Conservation (phyloP, 805 yeast species). For the Metschnikowia koreensis region DNA sequence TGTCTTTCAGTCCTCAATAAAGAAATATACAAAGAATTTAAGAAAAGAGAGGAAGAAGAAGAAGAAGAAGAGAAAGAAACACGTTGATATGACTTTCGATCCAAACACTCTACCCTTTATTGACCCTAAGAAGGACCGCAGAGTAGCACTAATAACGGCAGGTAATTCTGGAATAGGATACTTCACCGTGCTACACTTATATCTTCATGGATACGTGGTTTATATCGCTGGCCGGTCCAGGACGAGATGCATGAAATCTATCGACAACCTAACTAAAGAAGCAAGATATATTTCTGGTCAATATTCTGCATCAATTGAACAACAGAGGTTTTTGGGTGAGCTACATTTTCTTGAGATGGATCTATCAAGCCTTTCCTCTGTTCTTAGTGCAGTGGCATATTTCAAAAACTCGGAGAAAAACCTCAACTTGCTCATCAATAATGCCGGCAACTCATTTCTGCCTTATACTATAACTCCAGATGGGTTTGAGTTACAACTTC, state of each 20-base stretch:
- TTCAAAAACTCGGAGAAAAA: slow-evolving; percentile 47
- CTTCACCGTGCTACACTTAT: slow-evolving; percentile 70
- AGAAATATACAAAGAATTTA: neutral
- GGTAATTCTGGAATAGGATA: slow-evolving; percentile 83
- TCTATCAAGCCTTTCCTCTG: slow-evolving; percentile 39
- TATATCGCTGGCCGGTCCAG: slow-evolving; percentile 72
- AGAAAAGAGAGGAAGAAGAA: too few relatives aligned
- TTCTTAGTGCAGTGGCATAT: slow-evolving; percentile 43
- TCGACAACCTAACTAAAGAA: slow-evolving; percentile 52
- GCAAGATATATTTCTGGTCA: slow-evolving; percentile 37
- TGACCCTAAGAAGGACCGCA: slow-evolving; percentile 52
- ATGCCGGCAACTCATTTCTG: slow-evolving; percentile 81
- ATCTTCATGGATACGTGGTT: slow-evolving; percentile 73
- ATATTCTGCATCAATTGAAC: slow-evolving; percentile 24
- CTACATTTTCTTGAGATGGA: slow-evolving; percentile 55
- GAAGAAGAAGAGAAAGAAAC: too few relatives aligned
- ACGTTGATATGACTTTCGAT: slow-evolving; percentile 9
- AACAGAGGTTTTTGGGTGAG: slow-evolving; percentile 44
- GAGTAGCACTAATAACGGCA: slow-evolving; percentile 74
- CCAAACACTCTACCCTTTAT: slow-evolving; percentile 50
- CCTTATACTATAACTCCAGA: slow-evolving; percentile 65
- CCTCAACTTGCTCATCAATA: slow-evolving; percentile 65
- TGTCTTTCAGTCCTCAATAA: neutral
- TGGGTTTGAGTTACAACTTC: slow-evolving; percentile 76
- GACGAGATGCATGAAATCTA: slow-evolving; percentile 54